Conservation (phyloP, 768 basidiomycete species). For the Calocybe gangraenosa region DNA sequence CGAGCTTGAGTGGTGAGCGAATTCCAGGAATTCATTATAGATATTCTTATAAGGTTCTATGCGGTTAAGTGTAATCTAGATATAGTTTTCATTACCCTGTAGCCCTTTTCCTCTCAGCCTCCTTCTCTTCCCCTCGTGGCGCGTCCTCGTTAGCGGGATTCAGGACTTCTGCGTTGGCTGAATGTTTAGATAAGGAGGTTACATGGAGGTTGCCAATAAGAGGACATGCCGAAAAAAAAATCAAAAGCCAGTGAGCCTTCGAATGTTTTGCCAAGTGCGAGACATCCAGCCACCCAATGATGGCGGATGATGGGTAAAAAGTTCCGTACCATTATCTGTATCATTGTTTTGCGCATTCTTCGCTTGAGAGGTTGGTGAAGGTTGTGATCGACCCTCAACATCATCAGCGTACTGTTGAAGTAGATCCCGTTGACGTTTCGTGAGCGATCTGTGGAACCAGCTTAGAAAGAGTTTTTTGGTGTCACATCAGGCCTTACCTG, state of each 20-base stretch:
- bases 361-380: slow-evolving; percentile 14
- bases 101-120: slow-evolving; percentile 47
- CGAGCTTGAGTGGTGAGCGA: background rate
- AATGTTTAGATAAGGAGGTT: slow-evolving; percentile 21
- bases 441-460: slow-evolving; percentile 57
- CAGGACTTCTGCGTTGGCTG: slow-evolving; percentile 21
- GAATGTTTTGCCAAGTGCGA: slow-evolving; percentile 64
- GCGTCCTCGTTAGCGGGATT: slow-evolving; percentile 21
- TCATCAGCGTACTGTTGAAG: slow-evolving; percentile 90
- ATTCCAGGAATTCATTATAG: slow-evolving; percentile 11
- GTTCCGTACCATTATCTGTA: slow-evolving; percentile 71
- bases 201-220: slow-evolving; percentile 21
- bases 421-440: slow-evolving; percentile 79
- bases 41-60: slow-evolving; percentile 10
- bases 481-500: slow-evolving; percentile 50
- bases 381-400: slow-evolving; percentile 61
- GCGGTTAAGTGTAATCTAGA: slow-evolving; percentile 9
- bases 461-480: slow-evolving; percentile 1
- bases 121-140: slow-evolving; percentile 31
- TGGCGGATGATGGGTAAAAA: slow-evolving; percentile 56
- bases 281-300: slow-evolving; percentile 64
- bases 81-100: slow-evolving; percentile 31
- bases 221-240: slow-evolving; percentile 50
- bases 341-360: slow-evolving; percentile 8
- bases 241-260: slow-evolving; percentile 68